Evolutionary conservation across 257 asterid species (phyloP), one percentile per base, ranked within the genome.

Genomic region (Linderniella brevidens): DNA sequence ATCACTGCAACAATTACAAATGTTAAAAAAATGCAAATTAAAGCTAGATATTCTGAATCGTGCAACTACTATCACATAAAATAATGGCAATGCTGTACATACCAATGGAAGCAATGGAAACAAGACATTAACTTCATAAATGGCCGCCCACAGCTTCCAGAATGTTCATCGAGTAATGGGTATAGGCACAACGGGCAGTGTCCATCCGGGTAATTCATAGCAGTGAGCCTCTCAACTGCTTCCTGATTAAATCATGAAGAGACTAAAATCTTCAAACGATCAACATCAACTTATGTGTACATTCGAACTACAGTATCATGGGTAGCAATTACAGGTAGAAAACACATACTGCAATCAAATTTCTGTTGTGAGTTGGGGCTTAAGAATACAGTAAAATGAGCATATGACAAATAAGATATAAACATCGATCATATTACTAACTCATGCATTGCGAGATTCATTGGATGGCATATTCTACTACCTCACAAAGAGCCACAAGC

Each of bases 61-160:
- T 25, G 32, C 6, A 25, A 25, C 32, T 25, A 25, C 32, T 25
- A 25, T 15, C 18, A 43, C 11, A 18, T 18, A 16, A 18, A 59
- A 35, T 13, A 38, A 32, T 63, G n/a, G n/a, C n/a, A 12, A 9
- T 32, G 41, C 55, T 13, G 4, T 18, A 51, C 73, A 70, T 58
- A 84, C 98, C 95, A 74, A 58, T 88, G 98, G 72, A 88, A 84
- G 66, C 98, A 88, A 61, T 88, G 98, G 70, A 78, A 88, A 75
- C 98, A 88, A 60, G 94, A 80, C 98, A 88, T 88, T 66, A 88
- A 61, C 80, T 88, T 84, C 98, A 88, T 88, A 73, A 80, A 88
- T 37, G 87, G 85, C 54, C 53, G 44, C 0, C 74, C 51, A 53
- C 62, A 55, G 61, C 62, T 55, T 35, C 64, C 71, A 40, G 56